Conservation (phyloP, 768 basidiomycete genomes). For the Trametes punicea region DNA sequence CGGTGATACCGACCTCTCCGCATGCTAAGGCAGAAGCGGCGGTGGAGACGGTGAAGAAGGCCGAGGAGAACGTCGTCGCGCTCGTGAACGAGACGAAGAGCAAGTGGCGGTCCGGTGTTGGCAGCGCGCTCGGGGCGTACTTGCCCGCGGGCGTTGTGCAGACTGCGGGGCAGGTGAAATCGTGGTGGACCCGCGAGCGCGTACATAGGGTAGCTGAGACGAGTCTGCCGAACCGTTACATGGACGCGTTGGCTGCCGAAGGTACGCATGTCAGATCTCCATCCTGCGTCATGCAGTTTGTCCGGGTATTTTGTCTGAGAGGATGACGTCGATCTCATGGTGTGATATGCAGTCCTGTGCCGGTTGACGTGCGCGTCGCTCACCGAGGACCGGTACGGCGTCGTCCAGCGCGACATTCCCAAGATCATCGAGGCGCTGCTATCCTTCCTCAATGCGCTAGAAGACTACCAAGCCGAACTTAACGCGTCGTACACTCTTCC, state of each 20-base stretch:
- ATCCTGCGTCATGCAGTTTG: background rate
- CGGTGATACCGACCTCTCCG: conserved; percentile 27
- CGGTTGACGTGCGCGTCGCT: conserved; percentile 69
- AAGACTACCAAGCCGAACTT: conserved; percentile 59
- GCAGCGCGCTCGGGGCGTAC: conserved; percentile 24
- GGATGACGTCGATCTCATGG: background rate
- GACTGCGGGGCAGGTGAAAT: conserved; percentile 24
- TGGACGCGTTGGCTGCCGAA: conserved; percentile 61
- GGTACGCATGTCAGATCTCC: conserved; percentile 38
- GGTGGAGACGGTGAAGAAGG: conserved; percentile 27
- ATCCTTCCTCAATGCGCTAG: conserved; percentile 61
- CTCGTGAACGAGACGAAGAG: conserved; percentile 14
- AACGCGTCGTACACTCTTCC: conserved; percentile 38
- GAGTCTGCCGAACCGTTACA: conserved; percentile 55
- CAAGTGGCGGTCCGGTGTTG: conserved; percentile 13
- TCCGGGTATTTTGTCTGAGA: background rate
- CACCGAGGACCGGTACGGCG: conserved; percentile 76
- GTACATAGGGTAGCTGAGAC: conserved; percentile 49
- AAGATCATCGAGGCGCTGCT: conserved; percentile 75
- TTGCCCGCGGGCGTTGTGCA: conserved; percentile 34
- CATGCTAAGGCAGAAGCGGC: conserved; percentile 20
- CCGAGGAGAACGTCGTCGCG: conserved; percentile 24
- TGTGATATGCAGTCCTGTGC: conserved; percentile 50
- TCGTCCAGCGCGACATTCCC: conserved; percentile 83
- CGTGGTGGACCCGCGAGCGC: conserved; percentile 61